phyloP scores from a whole-genome alignment of 495 filamentous ascomycete genomes.

The Penicillium fimorum region DNA sequence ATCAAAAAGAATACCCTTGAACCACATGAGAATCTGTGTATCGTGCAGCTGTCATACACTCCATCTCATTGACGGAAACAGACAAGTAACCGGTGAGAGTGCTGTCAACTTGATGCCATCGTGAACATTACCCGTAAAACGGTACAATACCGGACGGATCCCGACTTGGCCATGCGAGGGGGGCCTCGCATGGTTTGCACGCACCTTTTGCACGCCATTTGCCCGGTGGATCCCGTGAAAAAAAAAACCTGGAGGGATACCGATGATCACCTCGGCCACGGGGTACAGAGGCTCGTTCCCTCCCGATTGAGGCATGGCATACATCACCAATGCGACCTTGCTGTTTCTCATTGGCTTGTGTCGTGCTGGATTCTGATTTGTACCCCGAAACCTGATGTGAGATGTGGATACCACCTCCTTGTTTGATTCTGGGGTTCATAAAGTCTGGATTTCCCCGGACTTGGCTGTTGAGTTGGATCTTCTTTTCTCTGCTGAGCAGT shows the following conservation, averaged over 20 bases:
- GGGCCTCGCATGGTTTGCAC: not conserved
- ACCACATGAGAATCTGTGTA: not conserved
- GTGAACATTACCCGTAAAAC: not conserved
- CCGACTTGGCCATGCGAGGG: not conserved
- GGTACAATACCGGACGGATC: not conserved
- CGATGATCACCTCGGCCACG: not conserved
- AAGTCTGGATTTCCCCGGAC: not conserved
- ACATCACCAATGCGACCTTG: conserved; percentile 19
- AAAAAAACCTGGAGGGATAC: not conserved
- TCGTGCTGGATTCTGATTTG: conserved; percentile 7
- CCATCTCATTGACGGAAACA: not conserved
- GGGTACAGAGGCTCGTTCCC: not conserved
- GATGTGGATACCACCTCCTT: not conserved
- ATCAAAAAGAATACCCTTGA: not conserved
- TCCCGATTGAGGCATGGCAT: not conserved
- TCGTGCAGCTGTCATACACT: not conserved
- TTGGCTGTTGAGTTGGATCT: not conserved
- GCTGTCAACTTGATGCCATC: not conserved
- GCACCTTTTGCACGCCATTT: not conserved
- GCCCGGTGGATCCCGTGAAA: not conserved
- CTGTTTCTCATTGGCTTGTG: conserved; percentile 3
- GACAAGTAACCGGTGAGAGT: not conserved
- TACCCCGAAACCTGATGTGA: not conserved
- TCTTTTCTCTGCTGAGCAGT: conserved; percentile 5
- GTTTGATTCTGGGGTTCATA: conserved; percentile 4